A percentile compares a stretch with the other conserved stretches of the same genome.
These are phyloP conservation scores for Ceratobasidium papillatum DNA, from an alignment of 1,284 basidiomycete genomes.

Conservation along the genomic window DNA sequence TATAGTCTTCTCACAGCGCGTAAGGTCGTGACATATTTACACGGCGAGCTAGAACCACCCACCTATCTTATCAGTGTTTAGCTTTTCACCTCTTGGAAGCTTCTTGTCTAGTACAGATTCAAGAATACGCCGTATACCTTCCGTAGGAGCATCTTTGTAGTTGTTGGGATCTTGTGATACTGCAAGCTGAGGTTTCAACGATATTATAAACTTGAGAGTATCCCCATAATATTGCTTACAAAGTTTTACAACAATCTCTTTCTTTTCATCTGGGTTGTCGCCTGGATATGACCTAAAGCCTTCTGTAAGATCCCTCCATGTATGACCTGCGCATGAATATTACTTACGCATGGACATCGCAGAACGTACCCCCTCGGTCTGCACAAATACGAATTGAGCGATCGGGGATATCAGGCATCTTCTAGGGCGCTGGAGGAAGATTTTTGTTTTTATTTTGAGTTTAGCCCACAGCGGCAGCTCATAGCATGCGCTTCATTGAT, in stretches of 20 bases:
- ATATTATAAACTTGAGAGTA: not conserved
- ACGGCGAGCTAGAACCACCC: slow-evolving; percentile 45
- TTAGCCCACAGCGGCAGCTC: too few species aligned
- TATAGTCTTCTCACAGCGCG: slow-evolving; percentile 70
- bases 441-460: too few species aligned
- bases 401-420: slow-evolving; percentile 58
- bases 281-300: slow-evolving; percentile 72
- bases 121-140: slow-evolving; percentile 91
- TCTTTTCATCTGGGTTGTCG: slow-evolving; percentile 64
- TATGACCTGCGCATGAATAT: not conserved
- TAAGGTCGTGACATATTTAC: not conserved
- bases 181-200: slow-evolving; percentile 52
- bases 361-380: slow-evolving; percentile 79
- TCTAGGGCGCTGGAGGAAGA: not conserved
- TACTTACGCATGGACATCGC: slow-evolving; percentile 78
- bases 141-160: slow-evolving; percentile 93
- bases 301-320: not conserved
- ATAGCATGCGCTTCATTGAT: too few species aligned
- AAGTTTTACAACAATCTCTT: slow-evolving; percentile 83
- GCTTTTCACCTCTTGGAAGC: slow-evolving; percentile 70
- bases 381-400: slow-evolving; percentile 65
- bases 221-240: slow-evolving; percentile 57
- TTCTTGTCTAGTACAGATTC: slow-evolving; percentile 75
- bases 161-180: slow-evolving; percentile 88
- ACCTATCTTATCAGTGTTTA: slow-evolving; percentile 88